A percentile compares a stretch with the other conserved stretches of the same genome.
Evolutionary conservation across 148 eudicot species (phyloP).

Genomic region (Rhododendron molle): DNA sequence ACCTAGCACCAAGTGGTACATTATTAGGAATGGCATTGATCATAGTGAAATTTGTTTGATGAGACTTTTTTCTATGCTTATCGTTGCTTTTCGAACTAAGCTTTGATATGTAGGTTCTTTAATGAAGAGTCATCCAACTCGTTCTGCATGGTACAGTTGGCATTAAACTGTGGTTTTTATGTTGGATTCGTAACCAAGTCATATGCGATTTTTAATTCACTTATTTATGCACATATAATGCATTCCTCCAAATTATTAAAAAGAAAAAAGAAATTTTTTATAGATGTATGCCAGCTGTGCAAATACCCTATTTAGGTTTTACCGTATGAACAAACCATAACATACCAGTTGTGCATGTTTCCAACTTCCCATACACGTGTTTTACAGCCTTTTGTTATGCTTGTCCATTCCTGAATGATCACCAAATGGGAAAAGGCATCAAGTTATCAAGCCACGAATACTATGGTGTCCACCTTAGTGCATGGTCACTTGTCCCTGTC

Average conservation of each 20-base stretch:
- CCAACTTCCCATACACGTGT: not conserved
- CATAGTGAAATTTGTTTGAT: not conserved
- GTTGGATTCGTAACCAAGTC: not conserved
- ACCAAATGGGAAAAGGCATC: not conserved
- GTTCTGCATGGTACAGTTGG: not conserved
- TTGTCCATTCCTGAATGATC: not conserved
- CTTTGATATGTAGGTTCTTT: not conserved
- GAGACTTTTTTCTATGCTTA: not conserved
- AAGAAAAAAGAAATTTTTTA: not conserved
- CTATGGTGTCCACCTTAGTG: not conserved
- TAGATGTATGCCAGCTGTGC: not conserved
- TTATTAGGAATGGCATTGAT: not conserved
- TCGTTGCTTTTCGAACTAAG: not conserved
- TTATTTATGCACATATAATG: not conserved
- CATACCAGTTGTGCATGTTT: not conserved
- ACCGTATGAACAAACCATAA: not conserved
- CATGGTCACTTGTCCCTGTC: not conserved
- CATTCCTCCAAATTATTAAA: not conserved
- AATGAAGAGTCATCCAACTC: not conserved
- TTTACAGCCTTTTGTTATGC: not conserved
- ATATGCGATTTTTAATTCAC: not conserved
- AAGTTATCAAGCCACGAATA: not conserved
- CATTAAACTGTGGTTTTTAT: not conserved
- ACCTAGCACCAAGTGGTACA: not conserved
- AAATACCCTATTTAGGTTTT: not conserved